Evolutionary conservation across 495 filamentous ascomycete genomes (phyloP), one percentile per base, ranked within the genome.

Genomic region (Xylaria venustula): DNA sequence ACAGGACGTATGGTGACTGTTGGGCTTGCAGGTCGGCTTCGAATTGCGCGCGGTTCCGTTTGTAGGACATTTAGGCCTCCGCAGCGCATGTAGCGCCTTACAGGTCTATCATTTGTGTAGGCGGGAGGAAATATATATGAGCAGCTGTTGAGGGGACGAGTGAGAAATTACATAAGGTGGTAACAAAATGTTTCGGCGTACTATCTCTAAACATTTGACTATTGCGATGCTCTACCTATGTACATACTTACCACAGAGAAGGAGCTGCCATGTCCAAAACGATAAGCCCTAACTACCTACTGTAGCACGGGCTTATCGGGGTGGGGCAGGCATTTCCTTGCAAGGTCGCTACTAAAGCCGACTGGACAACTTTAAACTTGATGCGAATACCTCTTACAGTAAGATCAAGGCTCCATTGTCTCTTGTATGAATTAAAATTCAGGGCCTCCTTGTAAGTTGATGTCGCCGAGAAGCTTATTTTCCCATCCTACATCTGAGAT

Each of bases 1-100:
- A 96, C 62, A 90, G 69, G 58, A 88, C 89, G 71, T 87, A 97
- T 1, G 91, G 88, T 4, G 91, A 88, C 73, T 91, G 85, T 48
- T 88, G 85, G 36, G 82, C 78, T 71, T 87, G 84, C 25, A 87
- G 78, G 64, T 94, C 90, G 64, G 88, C 83, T 76, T 96, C 92
- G 73, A 87, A 93, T 64, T 85, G 77, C 55, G 85, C 84, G 47
- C 91, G 87, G 57, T 86, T 84, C 69, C 94, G 82, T 81, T 98
- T 98, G 72, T 78, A 78, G 64, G 91, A 86, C 90, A 93, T 92
- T 42, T 67, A 54, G 72, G 64, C 32, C 28, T 56, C 15, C 32
- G 26, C 50, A 53, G 50, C 50, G 50, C 20, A 20, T 53, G 11
- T 19, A 14, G 53, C 40, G 40, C 40, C 53, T 52, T 52, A 52